Conservation (phyloP, 768 basidiomycete genomes). For the Mycena haematopus region DNA sequence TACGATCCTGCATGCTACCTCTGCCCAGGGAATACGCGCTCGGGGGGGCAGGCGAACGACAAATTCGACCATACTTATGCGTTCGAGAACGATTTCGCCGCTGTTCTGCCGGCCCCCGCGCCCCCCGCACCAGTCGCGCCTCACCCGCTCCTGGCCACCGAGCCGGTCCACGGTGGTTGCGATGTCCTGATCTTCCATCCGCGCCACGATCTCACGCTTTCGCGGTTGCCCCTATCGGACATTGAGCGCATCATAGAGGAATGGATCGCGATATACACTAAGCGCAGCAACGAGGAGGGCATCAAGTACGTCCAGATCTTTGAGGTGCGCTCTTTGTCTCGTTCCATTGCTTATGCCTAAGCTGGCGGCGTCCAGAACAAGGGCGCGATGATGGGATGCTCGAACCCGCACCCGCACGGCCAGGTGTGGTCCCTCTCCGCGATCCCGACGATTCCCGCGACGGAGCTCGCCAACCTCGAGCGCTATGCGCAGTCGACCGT, state of each 20-base stretch:
- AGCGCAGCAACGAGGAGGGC: conserved; percentile 65
- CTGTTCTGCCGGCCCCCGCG: conserved; percentile 69
- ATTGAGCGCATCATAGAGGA: conserved; percentile 70
- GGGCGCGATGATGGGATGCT: conserved; percentile 94
- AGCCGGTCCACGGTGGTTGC: conserved; percentile 83
- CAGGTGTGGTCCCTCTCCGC: conserved; percentile 85
- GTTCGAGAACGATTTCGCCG: conserved; percentile 87
- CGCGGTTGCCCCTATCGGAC: conserved; percentile 62
- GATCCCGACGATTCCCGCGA: conserved; percentile 73
- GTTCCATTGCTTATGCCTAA: neutral
- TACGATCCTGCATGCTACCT: conserved; percentile 84
- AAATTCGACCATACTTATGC: conserved; percentile 68
- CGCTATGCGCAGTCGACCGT: conserved; percentile 49
- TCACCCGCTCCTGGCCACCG: conserved; percentile 66
- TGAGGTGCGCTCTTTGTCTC: conserved; percentile 58
- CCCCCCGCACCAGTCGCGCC: conserved; percentile 56
- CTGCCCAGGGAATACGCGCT: conserved; percentile 84
- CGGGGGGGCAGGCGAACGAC: conserved; percentile 74
- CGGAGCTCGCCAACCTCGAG: conserved; percentile 65
- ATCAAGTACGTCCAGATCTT: conserved; percentile 89
- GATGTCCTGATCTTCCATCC: conserved; percentile 90
- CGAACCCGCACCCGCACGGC: conserved; percentile 93
- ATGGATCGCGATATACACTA: conserved; percentile 73
- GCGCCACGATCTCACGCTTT: conserved; percentile 83
- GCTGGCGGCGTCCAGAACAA: conserved; percentile 67